phyloP scores from a whole-genome alignment of 495 filamentous ascomycete species.

The Penicillium ochrochloron region DNA sequence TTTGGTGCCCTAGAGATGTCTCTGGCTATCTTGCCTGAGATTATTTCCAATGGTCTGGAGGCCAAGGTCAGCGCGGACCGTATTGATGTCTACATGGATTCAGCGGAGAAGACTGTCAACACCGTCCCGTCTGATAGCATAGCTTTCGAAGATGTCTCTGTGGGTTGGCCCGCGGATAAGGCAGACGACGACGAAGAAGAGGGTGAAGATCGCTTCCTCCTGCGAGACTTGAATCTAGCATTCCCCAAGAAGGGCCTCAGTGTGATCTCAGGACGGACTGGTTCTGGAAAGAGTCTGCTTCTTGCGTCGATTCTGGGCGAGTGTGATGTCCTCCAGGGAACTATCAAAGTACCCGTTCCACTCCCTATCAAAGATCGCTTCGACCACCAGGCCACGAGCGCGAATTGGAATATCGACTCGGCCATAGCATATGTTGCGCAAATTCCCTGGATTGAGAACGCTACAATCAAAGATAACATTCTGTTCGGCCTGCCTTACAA shows the following conservation, averaged over 20 bases:
- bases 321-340: constrained; percentile 53
- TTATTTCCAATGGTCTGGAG: constrained; percentile 70
- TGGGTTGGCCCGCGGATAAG: constrained; percentile 71
- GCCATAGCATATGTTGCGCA: constrained; percentile 79
- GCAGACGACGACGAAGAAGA: constrained; percentile 53
- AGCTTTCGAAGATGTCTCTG: constrained; percentile 67
- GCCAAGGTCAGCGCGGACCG: constrained; percentile 74
- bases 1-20: constrained; percentile 74
- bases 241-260: constrained; percentile 72
- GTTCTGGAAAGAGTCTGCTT: constrained; percentile 67
- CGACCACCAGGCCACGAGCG: constrained; percentile 28
- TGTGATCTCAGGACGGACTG: constrained; percentile 62
- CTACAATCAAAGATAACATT: constrained; percentile 75
- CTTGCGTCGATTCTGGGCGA: constrained; percentile 67
- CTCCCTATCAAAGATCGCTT: constrained; percentile 31
- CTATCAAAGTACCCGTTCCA: constrained; percentile 50
- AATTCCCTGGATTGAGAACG: constrained; percentile 87
- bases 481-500: constrained; percentile 72
- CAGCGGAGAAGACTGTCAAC: constrained; percentile 65
- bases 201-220: constrained; percentile 52
- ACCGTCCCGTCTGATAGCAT: constrained; percentile 61
- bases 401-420: constrained; percentile 54
- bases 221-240: constrained; percentile 64
- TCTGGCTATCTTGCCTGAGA: constrained; percentile 71
- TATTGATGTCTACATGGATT: constrained; percentile 71